Percentiles rank a stretch among this genome's conserved stretches.
phyloP scores from a whole-genome alignment of 192 early-diverging fungal species.

The Gamsiella multidivaricata region DNA sequence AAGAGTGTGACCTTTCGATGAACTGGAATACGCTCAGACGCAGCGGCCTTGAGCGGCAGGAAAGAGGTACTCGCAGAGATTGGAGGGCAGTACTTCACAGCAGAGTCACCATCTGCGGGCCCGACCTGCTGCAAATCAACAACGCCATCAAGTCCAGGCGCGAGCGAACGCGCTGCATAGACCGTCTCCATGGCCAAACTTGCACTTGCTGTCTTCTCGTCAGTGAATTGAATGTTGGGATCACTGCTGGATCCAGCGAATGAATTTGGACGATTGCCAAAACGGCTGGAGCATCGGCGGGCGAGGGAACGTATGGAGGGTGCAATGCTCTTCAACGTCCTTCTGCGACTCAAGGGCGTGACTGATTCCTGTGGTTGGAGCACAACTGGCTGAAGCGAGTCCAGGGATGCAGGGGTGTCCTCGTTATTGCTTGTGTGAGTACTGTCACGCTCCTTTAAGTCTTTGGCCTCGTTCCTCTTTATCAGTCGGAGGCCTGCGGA shows the following conservation, averaged over 20 bases:
- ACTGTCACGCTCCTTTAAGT: not conserved
- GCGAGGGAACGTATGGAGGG: constrained; percentile 42
- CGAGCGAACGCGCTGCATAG: not conserved
- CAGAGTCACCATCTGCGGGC: too few species aligned
- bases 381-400: not conserved
- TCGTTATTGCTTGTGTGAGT: not conserved
- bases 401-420: not conserved
- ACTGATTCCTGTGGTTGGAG: not conserved
- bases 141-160: not conserved
- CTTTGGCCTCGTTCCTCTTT: not conserved
- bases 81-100: constrained; percentile 6
- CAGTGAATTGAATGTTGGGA: constrained; percentile 12
- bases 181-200: not conserved
- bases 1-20: constrained; percentile 44
- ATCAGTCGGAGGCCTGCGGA: not conserved
- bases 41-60: not conserved
- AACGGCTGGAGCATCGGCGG: constrained; percentile 34
- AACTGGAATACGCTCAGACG: constrained; percentile 13
- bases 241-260: constrained; percentile 41
- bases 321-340: constrained; percentile 35
- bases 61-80: constrained; percentile 5
- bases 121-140: constrained; percentile 13
- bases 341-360: constrained; percentile 8
- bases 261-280: constrained; percentile 33
- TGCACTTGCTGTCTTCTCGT: not conserved